Conservation (phyloP, 345 rosid genomes). For the Eucalyptus lansdowneana region DNA sequence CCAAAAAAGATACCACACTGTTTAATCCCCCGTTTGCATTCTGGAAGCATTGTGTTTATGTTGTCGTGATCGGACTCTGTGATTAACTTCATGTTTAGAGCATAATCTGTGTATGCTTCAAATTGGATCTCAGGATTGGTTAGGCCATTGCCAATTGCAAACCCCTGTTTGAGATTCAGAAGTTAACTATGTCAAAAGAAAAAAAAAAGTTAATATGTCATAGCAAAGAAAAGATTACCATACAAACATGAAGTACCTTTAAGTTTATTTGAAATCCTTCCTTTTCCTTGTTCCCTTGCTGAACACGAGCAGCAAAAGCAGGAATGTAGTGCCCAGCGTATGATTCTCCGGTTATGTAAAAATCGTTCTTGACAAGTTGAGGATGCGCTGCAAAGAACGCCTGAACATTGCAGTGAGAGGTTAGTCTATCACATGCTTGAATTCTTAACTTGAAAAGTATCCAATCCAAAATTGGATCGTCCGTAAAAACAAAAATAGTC, state of each 20-base stretch:
- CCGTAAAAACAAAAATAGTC: neutral
- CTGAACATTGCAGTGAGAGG: conserved; percentile 4
- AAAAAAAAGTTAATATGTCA: neutral
- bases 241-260: conserved; percentile 24
- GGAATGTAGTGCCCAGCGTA: conserved; percentile 82
- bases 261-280: conserved; percentile 67
- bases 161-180: conserved; percentile 30
- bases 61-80: conserved; percentile 19
- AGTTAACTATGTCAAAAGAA: neutral
- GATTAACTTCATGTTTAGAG: conserved; percentile 47
- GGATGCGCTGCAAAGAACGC: conserved; percentile 68
- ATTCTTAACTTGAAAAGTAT: neutral
- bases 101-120: conserved; percentile 61
- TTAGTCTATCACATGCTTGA: neutral
- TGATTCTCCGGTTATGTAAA: conserved; percentile 86
- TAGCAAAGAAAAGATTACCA: neutral
- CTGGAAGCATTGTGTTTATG: conserved; percentile 19
- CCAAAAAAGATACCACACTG: conserved; percentile 35
- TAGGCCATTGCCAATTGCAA: conserved; percentile 87
- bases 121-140: conserved; percentile 69
- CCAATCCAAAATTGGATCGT: neutral
- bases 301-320: conserved; percentile 59
- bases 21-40: conserved; percentile 22
- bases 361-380: conserved; percentile 42
- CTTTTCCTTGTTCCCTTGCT: conserved; percentile 57